These are phyloP conservation scores for Fonsecaea nubica DNA, from an alignment of 2,329 filamentous ascomycete species.

Conservation along the genomic window DNA sequence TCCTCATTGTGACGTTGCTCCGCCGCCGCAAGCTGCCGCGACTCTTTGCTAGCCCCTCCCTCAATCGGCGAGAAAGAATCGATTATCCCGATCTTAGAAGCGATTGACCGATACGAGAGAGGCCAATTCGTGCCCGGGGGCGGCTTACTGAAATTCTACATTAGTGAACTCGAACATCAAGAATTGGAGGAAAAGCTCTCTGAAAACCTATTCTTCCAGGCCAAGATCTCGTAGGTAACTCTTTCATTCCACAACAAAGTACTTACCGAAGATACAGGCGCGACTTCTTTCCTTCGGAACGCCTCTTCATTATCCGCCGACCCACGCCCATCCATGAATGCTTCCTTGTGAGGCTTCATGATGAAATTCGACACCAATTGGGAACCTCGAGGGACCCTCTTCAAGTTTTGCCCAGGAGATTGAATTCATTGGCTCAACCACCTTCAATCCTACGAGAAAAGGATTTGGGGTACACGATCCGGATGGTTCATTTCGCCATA, in stretches of 20 bases:
- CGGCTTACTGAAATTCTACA: not conserved
- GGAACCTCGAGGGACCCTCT: not conserved
- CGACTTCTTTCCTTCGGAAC: not conserved
- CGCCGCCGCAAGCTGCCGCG: too few relatives aligned
- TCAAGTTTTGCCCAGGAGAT: not conserved
- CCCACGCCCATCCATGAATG: not conserved
- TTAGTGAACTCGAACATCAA: not conserved
- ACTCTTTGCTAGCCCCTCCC: too few relatives aligned
- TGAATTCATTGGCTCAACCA: not conserved
- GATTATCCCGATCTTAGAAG: not conserved
- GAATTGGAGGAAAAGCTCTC: not conserved
- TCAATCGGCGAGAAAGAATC: not conserved
- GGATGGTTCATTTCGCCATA: slow-evolving; percentile 7
- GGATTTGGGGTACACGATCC: slow-evolving; percentile 2
- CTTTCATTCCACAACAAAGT: not conserved
- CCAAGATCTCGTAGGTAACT: not conserved
- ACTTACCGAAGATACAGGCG: not conserved
- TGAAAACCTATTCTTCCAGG: not conserved
- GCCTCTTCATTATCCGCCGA: not conserved
- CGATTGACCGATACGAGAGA: not conserved
- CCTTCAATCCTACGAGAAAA: not conserved
- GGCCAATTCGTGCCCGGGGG: not conserved
- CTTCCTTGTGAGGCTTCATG: not conserved
- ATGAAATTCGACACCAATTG: not conserved
- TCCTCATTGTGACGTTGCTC: too few relatives aligned